phyloP scores from a whole-genome alignment of 805 yeast genomes.

The Metschnikowia proteae region DNA sequence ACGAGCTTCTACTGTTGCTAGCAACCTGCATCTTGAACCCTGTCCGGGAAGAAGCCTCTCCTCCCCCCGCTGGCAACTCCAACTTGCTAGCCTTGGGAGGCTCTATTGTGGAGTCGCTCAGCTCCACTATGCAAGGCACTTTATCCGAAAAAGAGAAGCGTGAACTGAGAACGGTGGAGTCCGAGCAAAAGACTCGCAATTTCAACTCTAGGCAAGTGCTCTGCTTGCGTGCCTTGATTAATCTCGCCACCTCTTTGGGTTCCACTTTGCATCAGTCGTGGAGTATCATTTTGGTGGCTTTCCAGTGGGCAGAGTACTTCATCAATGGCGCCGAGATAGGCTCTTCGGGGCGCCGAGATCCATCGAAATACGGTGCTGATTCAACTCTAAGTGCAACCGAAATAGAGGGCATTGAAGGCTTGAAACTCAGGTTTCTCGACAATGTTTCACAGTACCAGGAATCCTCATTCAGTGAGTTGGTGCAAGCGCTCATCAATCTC shows the following conservation, averaged over 20 bases:
- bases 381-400: constrained; percentile 45
- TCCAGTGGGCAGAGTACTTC: constrained; percentile 77
- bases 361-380: constrained; percentile 8
- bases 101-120: constrained; percentile 48
- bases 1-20: constrained; percentile 38
- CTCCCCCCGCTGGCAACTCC: not conserved
- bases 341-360: not conserved
- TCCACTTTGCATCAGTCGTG: constrained; percentile 65
- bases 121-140: constrained; percentile 30
- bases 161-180: not conserved
- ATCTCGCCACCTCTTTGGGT: constrained; percentile 80
- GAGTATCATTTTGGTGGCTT: constrained; percentile 53
- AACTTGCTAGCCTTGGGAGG: constrained; percentile 44
- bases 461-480: constrained; percentile 46
- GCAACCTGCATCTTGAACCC: constrained; percentile 39
- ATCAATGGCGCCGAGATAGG: constrained; percentile 51
- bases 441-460: constrained; percentile 55
- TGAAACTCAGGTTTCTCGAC: constrained; percentile 59
- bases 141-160: not conserved
- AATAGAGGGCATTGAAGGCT: constrained; percentile 47
- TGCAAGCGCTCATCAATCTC: constrained; percentile 44
- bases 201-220: constrained; percentile 67
- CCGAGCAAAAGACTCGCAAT: not conserved
- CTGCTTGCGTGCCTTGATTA: constrained; percentile 73
- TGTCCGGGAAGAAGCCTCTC: not conserved